Evolutionary conservation across 1,139 yeast species (phyloP), one percentile per base, ranked within the genome.

Genomic region (Debaryomyces fabryi): DNA sequence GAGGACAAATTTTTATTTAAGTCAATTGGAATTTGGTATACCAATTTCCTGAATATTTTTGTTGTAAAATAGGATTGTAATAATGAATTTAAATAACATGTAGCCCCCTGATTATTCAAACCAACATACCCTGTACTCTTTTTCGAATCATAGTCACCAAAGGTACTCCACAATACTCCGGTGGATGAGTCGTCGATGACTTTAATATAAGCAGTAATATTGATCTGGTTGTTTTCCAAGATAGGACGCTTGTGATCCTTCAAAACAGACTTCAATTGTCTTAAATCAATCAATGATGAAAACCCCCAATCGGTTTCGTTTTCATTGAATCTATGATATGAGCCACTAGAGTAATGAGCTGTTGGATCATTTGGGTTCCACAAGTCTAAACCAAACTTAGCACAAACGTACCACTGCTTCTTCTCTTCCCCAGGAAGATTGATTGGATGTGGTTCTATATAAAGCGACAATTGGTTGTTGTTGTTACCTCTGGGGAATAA

Each of bases 251-350:
- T 32, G 24, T 46, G 49, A 15, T 35, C 44, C 24, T 38, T 46
- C 24, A 42, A 27, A 2, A 36, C 41, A 15, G 62, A 54, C 39
- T 56, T 58, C 45, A 88, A 71, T 47, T 74, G 74, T 47, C 83
- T 78, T 16, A 82, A 62, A 48, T 87, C 93, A 35, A 83, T 72
- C 59, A 91, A 85, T 48, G 85, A 83, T 6, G 92, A 82, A 65
- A 93, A 93, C 27, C 99, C 99, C 99, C 99, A 93, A 67, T 93
- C 99, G 1, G 90, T 80, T 51, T 89, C 96, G 46, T 78, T 76
- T 15, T 82, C 74, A 58, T 76, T 83, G 68, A 90, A 93, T 52
- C 99, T 75, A 63, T 91, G 97, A 50, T 80, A 81, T 0, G 97
- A 87, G n/a, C 80, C 76, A 58, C 82, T 84, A n/a, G 80, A 71